Evolutionary conservation across 2,329 filamentous ascomycete species (phyloP).

Genomic region (Coniochaeta sp.): DNA sequence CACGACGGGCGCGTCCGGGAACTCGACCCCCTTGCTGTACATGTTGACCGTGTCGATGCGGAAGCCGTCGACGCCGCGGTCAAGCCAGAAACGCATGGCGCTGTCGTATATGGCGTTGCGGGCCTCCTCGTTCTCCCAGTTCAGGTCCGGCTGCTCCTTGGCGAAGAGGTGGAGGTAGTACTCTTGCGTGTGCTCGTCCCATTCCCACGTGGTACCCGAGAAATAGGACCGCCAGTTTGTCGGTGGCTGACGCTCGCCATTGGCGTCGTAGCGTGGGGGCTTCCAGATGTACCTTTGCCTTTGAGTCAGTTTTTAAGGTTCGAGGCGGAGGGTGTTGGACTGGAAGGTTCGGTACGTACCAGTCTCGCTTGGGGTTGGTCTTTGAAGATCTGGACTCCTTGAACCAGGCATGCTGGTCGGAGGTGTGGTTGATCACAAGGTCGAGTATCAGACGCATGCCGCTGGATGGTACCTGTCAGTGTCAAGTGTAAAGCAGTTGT

Average conservation of each 20-base stretch:
- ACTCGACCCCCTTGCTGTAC: slow-evolving; percentile 55
- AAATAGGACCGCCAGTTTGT: slow-evolving; percentile 30
- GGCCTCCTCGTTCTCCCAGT: slow-evolving; percentile 56
- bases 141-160: slow-evolving; percentile 19
- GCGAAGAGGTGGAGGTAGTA: slow-evolving; percentile 75
- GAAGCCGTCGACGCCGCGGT: slow-evolving; percentile 65
- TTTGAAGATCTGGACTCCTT: slow-evolving; percentile 34
- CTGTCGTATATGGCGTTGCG: slow-evolving; percentile 60
- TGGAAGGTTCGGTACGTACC: slow-evolving; percentile 28
- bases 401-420: slow-evolving; percentile 44
- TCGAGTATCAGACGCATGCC: slow-evolving; percentile 63
- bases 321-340: background rate
- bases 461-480: slow-evolving; percentile 42
- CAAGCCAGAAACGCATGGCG: slow-evolving; percentile 72
- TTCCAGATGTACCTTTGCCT: slow-evolving; percentile 32
- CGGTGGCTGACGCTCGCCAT: slow-evolving; percentile 28
- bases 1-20: slow-evolving; percentile 46
- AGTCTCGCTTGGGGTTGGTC: slow-evolving; percentile 39
- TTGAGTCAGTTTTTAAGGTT: background rate
- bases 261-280: slow-evolving; percentile 27
- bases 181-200: slow-evolving; percentile 61
- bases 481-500: background rate
- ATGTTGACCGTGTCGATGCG: slow-evolving; percentile 70
- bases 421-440: slow-evolving; percentile 60
- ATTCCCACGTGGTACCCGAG: slow-evolving; percentile 24